phyloP scores from a whole-genome alignment of 1,139 yeast genomes.

The Suhomyces wounanorum region DNA sequence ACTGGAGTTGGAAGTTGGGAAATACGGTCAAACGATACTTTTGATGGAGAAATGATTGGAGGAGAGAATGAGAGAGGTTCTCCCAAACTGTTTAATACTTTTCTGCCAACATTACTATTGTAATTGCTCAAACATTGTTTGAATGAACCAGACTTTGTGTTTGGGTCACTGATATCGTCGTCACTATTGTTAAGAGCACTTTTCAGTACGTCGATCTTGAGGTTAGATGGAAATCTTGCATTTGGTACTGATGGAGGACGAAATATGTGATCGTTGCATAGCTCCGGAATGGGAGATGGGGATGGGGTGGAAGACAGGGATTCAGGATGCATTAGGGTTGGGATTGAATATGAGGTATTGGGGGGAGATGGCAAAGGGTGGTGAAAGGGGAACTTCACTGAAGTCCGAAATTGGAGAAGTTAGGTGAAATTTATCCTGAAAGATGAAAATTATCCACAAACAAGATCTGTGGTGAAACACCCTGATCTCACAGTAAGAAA shows the following conservation, averaged over 20 bases:
- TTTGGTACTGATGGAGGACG: slow-evolving; percentile 4
- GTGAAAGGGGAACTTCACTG: background rate
- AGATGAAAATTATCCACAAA: background rate
- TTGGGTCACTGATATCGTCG: slow-evolving; percentile 3
- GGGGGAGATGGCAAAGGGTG: background rate
- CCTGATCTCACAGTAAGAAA: background rate
- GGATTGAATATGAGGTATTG: background rate
- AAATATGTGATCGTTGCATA: background rate
- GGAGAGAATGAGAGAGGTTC: slow-evolving; percentile 14
- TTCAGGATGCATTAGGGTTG: background rate
- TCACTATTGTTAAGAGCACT: slow-evolving; percentile 6
- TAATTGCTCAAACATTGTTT: background rate
- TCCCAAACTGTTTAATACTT: slow-evolving; percentile 6
- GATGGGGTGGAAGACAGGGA: background rate
- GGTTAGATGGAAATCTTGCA: slow-evolving; percentile 8
- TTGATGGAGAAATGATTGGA: background rate
- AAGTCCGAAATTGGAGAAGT: background rate
- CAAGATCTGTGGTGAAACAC: background rate
- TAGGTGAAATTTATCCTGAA: background rate
- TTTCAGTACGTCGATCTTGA: slow-evolving; percentile 9
- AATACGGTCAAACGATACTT: slow-evolving; percentile 8
- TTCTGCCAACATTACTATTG: background rate
- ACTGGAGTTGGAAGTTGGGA: slow-evolving; percentile 23
- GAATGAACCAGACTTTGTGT: background rate
- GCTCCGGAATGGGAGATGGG: background rate